A percentile compares a stretch with the other conserved stretches of the same genome.
Conservation (phyloP, 108 stramenopile genomes). For the Chaetoceros muelleri region DNA sequence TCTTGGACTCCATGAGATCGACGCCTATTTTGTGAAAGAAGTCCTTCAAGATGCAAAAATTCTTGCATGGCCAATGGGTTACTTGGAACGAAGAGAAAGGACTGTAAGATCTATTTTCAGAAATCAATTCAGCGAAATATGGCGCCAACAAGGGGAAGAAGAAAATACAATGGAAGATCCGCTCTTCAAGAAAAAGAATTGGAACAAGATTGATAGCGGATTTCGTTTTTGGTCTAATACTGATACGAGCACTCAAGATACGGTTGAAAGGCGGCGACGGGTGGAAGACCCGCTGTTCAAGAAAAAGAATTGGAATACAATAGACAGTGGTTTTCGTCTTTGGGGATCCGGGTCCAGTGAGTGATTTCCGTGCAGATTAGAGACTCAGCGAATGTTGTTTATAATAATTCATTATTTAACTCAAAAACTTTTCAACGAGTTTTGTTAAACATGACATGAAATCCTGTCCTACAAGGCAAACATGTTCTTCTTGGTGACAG, state of each 20-base stretch:
- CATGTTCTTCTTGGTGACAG: neutral
- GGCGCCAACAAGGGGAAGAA: slow-evolving; percentile 35
- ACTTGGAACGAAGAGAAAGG: slow-evolving; percentile 43
- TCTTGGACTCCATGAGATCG: slow-evolving; percentile 28
- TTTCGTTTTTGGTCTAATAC: slow-evolving; percentile 78
- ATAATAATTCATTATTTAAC: too few relatives aligned
- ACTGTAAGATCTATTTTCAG: slow-evolving; percentile 37
- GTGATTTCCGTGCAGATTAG: too few relatives aligned
- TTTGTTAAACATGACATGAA: too few relatives aligned
- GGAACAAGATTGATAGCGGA: slow-evolving; percentile 76
- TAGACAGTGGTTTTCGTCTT: slow-evolving; percentile 68
- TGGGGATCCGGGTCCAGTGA: too few relatives aligned
- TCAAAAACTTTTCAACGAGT: too few relatives aligned
- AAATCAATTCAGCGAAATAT: slow-evolving; percentile 37
- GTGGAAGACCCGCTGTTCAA: slow-evolving; percentile 52
- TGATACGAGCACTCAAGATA: too few relatives aligned
- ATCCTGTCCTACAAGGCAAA: neutral
- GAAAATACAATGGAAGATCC: slow-evolving; percentile 28
- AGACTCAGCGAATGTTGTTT: too few relatives aligned
- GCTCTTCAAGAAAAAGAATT: slow-evolving; percentile 58
- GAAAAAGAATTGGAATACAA: slow-evolving; percentile 71
- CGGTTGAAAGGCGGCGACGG: too few relatives aligned
- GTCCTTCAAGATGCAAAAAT: slow-evolving; percentile 56
- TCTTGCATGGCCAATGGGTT: slow-evolving; percentile 45
- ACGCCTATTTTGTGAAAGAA: slow-evolving; percentile 39